Evolutionary conservation across 345 rosid genomes (phyloP), one percentile per base, ranked within the genome.

Genomic region (Murraya paniculata): DNA sequence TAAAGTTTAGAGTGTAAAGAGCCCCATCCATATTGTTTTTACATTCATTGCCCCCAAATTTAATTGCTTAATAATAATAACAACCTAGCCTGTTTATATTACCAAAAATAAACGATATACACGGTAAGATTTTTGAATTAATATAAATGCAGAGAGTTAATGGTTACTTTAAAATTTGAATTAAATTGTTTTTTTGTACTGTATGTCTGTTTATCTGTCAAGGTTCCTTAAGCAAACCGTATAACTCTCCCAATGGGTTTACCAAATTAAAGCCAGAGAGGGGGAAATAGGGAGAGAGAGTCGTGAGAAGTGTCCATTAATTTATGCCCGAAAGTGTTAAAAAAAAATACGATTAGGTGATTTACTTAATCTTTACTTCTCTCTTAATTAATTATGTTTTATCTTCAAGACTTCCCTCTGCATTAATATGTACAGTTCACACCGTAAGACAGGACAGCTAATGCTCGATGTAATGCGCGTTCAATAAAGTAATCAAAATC

Each of bases 291-390:
- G 16, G 48, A 41, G 14, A 48, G 55, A 14, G 19, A 16, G 19
- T 1, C 1, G 56, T 16, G 6, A 53, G 57, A 1, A 2, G 13
- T 7, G 30, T 3, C 7, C 9, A 45, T 38, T 58, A 9, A 68
- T 41, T 60, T 28, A 56, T 64, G 7, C 36, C 16, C 10, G 38
- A 79, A 36, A 30, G 9, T 35, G n/a, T 16, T 48, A 36, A n/a
- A 58, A 36, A n/a, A 58, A 24, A 27, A 61, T 62, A 61, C 6
- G 30, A 62, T 68, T 72, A 11, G 77, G 77, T 81, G 60, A 64
- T 27, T 33, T 62, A 24, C 69, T 75, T 38, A n/a, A 9, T 35
- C 66, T 21, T 45, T 74, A 73, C 71, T 77, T 45, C 18, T 65
- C 7, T 53, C 57, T 53, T 33, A 68, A 38, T 25, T 35, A 68